phyloP scores from a whole-genome alignment of 352 stramenopile genomes.

The Globisporangium orthogonon region DNA sequence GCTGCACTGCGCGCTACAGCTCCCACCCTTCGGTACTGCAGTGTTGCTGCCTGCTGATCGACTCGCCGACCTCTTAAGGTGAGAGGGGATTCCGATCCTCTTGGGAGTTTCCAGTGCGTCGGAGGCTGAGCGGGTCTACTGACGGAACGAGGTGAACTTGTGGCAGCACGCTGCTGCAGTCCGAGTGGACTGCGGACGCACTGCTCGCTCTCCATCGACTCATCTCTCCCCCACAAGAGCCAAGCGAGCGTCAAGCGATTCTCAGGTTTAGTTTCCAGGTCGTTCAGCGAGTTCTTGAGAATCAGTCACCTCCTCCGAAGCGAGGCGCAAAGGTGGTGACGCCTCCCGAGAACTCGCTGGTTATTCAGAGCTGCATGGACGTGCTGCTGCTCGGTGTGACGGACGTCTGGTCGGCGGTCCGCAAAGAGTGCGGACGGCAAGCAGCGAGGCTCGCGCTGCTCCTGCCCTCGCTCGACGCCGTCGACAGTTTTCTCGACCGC shows the following conservation, averaged over 20 bases:
- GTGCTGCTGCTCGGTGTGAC: constrained; percentile 44
- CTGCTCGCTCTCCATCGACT: background rate
- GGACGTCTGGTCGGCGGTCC: constrained; percentile 67
- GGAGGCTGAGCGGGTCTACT: no score
- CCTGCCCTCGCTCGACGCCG: constrained; percentile 18
- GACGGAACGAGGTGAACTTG: no score
- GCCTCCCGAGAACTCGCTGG: background rate
- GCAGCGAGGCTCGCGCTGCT: constrained; percentile 19
- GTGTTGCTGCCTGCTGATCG: background rate
- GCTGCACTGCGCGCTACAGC: background rate
- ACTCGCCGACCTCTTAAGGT: background rate
- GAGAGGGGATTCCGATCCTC: background rate
- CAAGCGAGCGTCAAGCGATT: background rate
- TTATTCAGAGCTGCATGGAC: constrained; percentile 4
- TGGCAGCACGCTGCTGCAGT: background rate
- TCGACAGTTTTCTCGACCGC: constrained; percentile 36
- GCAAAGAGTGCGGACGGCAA: constrained; percentile 33
- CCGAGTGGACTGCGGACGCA: background rate
- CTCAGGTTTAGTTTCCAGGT: constrained; percentile 15
- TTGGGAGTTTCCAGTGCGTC: no score
- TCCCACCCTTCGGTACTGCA: background rate
- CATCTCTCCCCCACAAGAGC: background rate
- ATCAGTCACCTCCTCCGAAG: background rate
- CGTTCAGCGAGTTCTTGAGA: constrained; percentile 4
- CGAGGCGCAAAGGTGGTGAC: background rate